phyloP scores from a whole-genome alignment of 441 rosid species.

The Brassica balearica region DNA sequence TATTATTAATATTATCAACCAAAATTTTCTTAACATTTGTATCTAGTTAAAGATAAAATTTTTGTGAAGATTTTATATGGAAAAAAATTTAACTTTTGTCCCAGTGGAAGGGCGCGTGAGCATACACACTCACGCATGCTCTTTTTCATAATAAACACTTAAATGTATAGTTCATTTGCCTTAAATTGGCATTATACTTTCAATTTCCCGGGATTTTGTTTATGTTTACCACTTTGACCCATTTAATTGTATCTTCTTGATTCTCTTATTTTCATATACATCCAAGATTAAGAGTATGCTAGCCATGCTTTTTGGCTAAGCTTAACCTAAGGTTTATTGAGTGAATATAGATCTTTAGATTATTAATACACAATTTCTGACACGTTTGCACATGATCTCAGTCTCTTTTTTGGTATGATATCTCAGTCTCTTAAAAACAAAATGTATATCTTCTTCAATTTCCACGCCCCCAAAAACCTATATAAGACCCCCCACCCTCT shows the following conservation, averaged over 20 bases:
- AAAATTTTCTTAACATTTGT: too few relatives aligned
- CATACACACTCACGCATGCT: background rate
- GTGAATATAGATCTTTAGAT: slow-evolving; percentile 12
- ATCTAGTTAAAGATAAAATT: too few relatives aligned
- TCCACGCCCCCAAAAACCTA: slow-evolving; percentile 6
- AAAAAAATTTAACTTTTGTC: background rate
- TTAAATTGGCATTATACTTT: background rate
- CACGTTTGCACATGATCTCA: slow-evolving; percentile 23
- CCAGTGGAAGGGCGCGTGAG: background rate
- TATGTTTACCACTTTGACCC: background rate
- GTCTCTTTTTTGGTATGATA: background rate
- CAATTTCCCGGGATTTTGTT: background rate
- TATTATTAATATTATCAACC: too few relatives aligned
- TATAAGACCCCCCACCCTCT: slow-evolving; percentile 21
- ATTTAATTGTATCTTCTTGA: background rate
- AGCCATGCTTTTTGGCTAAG: slow-evolving; percentile 5
- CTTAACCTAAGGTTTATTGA: slow-evolving; percentile 17
- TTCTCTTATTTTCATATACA: background rate
- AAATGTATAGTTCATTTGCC: background rate
- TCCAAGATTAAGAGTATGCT: background rate
- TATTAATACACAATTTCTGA: slow-evolving; percentile 6
- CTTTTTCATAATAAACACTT: background rate
- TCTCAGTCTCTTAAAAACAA: slow-evolving; percentile 10
- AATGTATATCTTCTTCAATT: background rate
- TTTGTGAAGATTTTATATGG: background rate